Conservation (phyloP, 495 filamentous ascomycete species). For the Haplographium delicatum region DNA sequence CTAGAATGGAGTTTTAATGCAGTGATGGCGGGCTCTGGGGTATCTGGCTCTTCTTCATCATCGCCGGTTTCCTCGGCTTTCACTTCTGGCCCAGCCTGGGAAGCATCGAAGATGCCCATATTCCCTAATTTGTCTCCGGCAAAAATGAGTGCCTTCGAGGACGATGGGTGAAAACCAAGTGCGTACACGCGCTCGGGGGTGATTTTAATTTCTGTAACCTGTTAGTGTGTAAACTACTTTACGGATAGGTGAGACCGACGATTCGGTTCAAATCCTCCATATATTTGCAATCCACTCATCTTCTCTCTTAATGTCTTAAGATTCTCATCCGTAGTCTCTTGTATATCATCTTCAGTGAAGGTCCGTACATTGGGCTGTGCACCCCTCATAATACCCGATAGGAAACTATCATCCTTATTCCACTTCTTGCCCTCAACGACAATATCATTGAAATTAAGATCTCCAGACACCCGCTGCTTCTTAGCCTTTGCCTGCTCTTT, state of each 20-base stretch:
- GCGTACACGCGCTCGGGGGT: conserved; percentile 86
- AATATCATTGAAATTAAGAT: conserved; percentile 70
- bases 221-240: conserved; percentile 5
- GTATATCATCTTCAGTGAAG: conserved; percentile 73
- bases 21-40: conserved; percentile 67
- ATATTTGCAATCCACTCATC: conserved; percentile 75
- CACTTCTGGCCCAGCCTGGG: conserved; percentile 53
- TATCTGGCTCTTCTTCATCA: conserved; percentile 58
- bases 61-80: conserved; percentile 54
- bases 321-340: conserved; percentile 72
- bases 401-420: conserved; percentile 46
- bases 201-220: conserved; percentile 74
- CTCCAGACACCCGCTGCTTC: conserved; percentile 63
- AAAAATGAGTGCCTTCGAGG: conserved; percentile 84
- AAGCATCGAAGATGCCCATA: conserved; percentile 88
- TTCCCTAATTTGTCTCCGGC: conserved; percentile 94
- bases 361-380: conserved; percentile 76
- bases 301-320: conserved; percentile 71
- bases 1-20: conserved; percentile 85
- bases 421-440: conserved; percentile 70
- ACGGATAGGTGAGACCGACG: conserved; percentile 27
- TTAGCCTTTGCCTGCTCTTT: conserved; percentile 63
- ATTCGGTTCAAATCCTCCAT: conserved; percentile 74
- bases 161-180: conserved; percentile 82
- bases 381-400: conserved; percentile 58